Conservation (phyloP, 768 basidiomycete genomes). For the Phylloporus arenicola region DNA sequence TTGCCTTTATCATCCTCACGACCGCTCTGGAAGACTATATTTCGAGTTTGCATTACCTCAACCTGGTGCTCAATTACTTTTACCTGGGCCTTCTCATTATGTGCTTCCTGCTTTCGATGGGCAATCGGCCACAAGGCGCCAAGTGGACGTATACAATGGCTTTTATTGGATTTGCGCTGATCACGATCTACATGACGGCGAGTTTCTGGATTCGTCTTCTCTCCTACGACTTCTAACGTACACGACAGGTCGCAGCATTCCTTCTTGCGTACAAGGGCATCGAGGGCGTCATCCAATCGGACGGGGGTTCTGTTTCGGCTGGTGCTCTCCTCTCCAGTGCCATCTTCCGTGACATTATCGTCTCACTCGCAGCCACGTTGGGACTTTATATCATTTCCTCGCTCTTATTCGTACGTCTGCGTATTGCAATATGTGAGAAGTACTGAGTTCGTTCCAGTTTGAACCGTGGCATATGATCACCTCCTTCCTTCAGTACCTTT, state of each 20-base stretch:
- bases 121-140: conserved; percentile 87
- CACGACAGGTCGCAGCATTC: conserved; percentile 61
- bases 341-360: conserved; percentile 80
- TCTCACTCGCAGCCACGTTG: conserved; percentile 82
- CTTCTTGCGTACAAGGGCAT: conserved; percentile 82
- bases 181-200: conserved; percentile 97
- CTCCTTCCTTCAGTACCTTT: conserved; percentile 85
- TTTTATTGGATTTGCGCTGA: conserved; percentile 80
- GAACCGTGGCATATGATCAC: conserved; percentile 99
- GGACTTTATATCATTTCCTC: conserved; percentile 85
- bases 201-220: conserved; percentile 18
- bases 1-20: conserved; percentile 77
- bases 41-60: conserved; percentile 62
- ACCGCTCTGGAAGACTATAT: conserved; percentile 64
- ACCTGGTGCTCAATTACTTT: conserved; percentile 76
- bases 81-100: conserved; percentile 84
- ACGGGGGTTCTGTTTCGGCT: conserved; percentile 45
- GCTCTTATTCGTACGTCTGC: conserved; percentile 72
- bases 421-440: background rate
- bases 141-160: conserved; percentile 84
- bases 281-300: conserved; percentile 44
- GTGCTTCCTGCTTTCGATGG: conserved; percentile 84
- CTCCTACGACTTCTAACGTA: conserved; percentile 4
- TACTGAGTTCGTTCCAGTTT: conserved; percentile 44
- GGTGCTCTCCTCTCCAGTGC: conserved; percentile 66